A percentile compares a stretch with the other conserved stretches of the same genome.
Conservation (phyloP, 192 early-diverging fungal species). For the Lobulomyces angularis region DNA sequence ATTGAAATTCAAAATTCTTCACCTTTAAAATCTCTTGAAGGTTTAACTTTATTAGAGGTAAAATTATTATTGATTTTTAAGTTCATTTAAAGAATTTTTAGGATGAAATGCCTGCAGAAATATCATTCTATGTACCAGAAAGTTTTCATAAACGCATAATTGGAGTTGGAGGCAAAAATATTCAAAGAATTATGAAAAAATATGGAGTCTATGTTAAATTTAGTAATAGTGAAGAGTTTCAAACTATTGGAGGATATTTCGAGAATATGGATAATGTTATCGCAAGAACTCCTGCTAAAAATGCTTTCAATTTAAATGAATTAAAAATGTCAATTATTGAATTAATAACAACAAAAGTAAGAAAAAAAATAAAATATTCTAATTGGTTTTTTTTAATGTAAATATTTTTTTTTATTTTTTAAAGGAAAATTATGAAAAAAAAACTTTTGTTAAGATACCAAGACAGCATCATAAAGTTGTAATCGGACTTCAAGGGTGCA, state of each 20-base stretch:
- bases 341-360: slow-evolving; percentile 19
- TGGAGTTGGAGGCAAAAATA: slow-evolving; percentile 77
- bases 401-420: slow-evolving; percentile 14
- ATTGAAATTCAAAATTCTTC: slow-evolving; percentile 54
- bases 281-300: slow-evolving; percentile 66
- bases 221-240: slow-evolving; percentile 65
- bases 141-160: slow-evolving; percentile 77
- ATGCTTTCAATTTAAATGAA: slow-evolving; percentile 44
- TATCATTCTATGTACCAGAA: slow-evolving; percentile 72
- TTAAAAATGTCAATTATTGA: slow-evolving; percentile 56
- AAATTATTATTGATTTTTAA: slow-evolving; percentile 1
- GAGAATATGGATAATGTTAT: slow-evolving; percentile 76
- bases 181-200: slow-evolving; percentile 82
- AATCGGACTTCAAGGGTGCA: slow-evolving; percentile 26
- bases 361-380: background rate
- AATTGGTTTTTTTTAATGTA: background rate
- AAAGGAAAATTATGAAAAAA: slow-evolving; percentile 39
- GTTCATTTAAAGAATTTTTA: no score
- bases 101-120: slow-evolving; percentile 78
- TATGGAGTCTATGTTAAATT: slow-evolving; percentile 82
- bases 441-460: slow-evolving; percentile 36
- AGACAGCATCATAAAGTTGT: slow-evolving; percentile 43
- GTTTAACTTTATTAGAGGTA: slow-evolving; percentile 48
- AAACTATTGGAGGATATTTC: slow-evolving; percentile 58
- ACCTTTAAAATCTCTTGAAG: slow-evolving; percentile 48